Evolutionary conservation across 106 monocot species (phyloP), one percentile per base, ranked within the genome.

Genomic region (Phalaenopsis equestris): DNA sequence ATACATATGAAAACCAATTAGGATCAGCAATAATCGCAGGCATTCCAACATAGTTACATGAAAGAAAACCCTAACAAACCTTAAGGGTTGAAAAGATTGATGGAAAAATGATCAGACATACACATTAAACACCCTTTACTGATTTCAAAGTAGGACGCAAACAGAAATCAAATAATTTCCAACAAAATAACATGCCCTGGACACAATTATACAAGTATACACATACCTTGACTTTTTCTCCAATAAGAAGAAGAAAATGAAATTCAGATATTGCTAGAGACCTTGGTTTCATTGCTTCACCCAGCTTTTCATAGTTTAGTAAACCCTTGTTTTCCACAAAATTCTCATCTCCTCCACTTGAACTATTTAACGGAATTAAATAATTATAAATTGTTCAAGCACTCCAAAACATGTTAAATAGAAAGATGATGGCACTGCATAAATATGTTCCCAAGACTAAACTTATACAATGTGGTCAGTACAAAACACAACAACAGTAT

Each of bases 271-370:
- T 88, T 18, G 95, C 90, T 83, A 99, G 84, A 67, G 95, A 68
- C 81, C 77, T 83, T 76, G 99, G 99, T 80, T 95, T 99, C 76
- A 68, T 74, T 42, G 74, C 72, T 83, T 93, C 88, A 73, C 84
- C 87, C 85, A 95, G 86, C 75, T 91, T 98, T 79, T 93, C 84
- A 77, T 91, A 99, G 70, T 83, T 87, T 42, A 99, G 72, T 10
- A 99, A 79, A 43, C 95, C 95, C 84, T 99, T 99, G 86, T 99
- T 99, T 84, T 99, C 99, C 65, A 99, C 93, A 86, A 99, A 99
- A 72, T 99, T 99, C 78, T 95, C 99, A 87, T 99, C 99, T 77
- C 99, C 95, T 80, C 75, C 83, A 19, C 86, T 80, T 42, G 95
- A 99, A 85, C 99, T 99, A 73, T 41, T 46, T 45, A 75, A 84